Evolutionary conservation across 2,329 filamentous ascomycete genomes (phyloP).

Genomic region (Talaromyces sp.): DNA sequence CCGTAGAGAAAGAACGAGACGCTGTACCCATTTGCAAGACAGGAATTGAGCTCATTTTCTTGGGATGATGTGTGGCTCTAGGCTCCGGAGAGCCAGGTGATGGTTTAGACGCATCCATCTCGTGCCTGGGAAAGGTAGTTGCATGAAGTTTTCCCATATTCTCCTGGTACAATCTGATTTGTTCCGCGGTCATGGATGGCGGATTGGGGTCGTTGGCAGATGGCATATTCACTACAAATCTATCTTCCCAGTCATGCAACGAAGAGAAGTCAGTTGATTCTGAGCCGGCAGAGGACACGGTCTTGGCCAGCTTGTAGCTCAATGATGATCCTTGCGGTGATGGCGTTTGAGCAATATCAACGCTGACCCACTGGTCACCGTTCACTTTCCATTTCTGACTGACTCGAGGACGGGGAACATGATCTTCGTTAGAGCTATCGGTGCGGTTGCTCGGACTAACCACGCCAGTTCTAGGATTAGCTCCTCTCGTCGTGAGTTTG

Average conservation of each 20-base stretch:
- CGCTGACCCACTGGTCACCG: constrained; percentile 33
- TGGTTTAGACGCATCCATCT: constrained; percentile 14
- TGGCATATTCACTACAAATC: constrained; percentile 42
- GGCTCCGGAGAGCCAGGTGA: constrained; percentile 23
- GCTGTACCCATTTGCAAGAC: constrained; percentile 1
- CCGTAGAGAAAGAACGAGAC: background rate
- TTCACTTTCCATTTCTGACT: constrained; percentile 30
- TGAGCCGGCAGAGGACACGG: constrained; percentile 29
- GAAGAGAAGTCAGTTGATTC: constrained; percentile 24
- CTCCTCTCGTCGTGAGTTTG: constrained; percentile 28
- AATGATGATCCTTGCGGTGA: constrained; percentile 16
- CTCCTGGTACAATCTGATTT: constrained; percentile 37
- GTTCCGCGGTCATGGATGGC: constrained; percentile 34
- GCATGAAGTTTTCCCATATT: constrained; percentile 25
- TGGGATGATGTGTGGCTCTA: background rate
- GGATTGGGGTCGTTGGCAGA: constrained; percentile 40
- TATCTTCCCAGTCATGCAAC: constrained; percentile 35
- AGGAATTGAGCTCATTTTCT: constrained; percentile 4
- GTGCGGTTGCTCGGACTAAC: constrained; percentile 30
- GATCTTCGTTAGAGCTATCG: constrained; percentile 18
- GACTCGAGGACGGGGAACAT: constrained; percentile 9
- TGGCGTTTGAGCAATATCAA: constrained; percentile 24
- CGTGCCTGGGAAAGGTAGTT: constrained; percentile 20
- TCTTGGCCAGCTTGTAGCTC: constrained; percentile 19
- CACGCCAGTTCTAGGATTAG: constrained; percentile 34